Evolutionary conservation across 179 eudicot genomes (phyloP).

Genomic region (Spinacia oleracea): DNA sequence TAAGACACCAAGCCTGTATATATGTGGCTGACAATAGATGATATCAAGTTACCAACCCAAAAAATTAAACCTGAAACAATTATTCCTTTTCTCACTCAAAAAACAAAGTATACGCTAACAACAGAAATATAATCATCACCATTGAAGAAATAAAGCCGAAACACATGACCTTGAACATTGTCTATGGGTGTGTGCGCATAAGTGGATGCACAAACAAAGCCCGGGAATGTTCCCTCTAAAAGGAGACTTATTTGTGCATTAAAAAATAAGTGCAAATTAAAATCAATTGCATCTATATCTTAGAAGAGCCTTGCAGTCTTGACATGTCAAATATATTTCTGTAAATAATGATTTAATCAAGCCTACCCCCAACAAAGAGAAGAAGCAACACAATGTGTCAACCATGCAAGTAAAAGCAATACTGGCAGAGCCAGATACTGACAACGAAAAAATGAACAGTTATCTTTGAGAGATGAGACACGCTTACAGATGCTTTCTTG

Average conservation of each 20-base stretch:
- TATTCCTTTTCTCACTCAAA: not conserved
- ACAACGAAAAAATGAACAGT: constrained; percentile 3
- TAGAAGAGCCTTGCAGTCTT: not conserved
- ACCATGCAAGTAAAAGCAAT: not conserved
- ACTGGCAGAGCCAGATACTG: not conserved
- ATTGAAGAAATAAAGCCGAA: not conserved
- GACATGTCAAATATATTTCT: not conserved
- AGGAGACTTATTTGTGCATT: not conserved
- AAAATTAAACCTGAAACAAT: not conserved
- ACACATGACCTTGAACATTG: not conserved
- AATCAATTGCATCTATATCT: not conserved
- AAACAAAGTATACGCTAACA: not conserved
- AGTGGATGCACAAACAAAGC: not conserved
- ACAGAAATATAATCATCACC: not conserved
- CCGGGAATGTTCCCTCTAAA: not conserved
- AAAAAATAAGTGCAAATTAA: not conserved
- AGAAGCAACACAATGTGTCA: not conserved
- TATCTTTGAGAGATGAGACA: not conserved
- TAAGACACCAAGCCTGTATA: not conserved
- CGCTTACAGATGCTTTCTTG: constrained; percentile 76
- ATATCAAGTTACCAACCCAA: not conserved
- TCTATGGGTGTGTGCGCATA: not conserved
- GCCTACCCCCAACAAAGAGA: not conserved
- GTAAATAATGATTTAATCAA: not conserved
- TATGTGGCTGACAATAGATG: not conserved